Conservation (phyloP, 2,329 filamentous ascomycete species). For the Coleophoma eucalyptorum region DNA sequence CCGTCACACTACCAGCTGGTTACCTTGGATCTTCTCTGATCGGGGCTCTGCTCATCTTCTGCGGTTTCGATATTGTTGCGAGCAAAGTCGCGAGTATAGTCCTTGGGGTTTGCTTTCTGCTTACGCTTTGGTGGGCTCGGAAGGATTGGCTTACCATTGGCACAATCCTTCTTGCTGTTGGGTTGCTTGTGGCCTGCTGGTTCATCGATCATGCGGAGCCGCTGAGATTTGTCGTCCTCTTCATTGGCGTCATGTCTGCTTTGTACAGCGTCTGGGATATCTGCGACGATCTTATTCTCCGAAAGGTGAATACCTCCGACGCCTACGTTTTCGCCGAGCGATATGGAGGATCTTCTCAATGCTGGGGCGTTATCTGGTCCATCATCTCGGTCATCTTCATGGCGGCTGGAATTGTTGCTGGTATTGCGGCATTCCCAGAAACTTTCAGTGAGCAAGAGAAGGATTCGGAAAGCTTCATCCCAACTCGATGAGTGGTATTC, state of each 20-base stretch:
- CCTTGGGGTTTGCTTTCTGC: slow-evolving; percentile 68
- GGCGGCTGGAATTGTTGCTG: slow-evolving; percentile 69
- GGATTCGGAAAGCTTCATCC: slow-evolving; percentile 64
- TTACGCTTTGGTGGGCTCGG: slow-evolving; percentile 81
- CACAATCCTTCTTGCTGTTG: slow-evolving; percentile 67
- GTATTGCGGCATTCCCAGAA: slow-evolving; percentile 72
- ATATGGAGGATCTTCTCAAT: slow-evolving; percentile 76
- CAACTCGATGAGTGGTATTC: slow-evolving; percentile 10
- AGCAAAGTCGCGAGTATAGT: slow-evolving; percentile 75
- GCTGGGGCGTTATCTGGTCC: slow-evolving; percentile 78
- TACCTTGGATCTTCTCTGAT: slow-evolving; percentile 76
- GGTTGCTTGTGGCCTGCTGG: slow-evolving; percentile 70
- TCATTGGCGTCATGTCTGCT: slow-evolving; percentile 79
- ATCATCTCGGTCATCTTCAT: slow-evolving; percentile 70
- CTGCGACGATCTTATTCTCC: slow-evolving; percentile 75
- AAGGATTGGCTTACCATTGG: slow-evolving; percentile 73
- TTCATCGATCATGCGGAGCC: slow-evolving; percentile 75
- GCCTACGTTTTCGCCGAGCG: slow-evolving; percentile 74
- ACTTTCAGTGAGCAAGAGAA: slow-evolving; percentile 64
- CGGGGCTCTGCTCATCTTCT: slow-evolving; percentile 73
- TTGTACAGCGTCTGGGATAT: slow-evolving; percentile 85
- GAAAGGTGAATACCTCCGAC: slow-evolving; percentile 77
- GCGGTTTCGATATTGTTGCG: slow-evolving; percentile 77
- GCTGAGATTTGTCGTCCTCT: slow-evolving; percentile 70
- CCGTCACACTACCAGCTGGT: slow-evolving; percentile 71